phyloP scores from a whole-genome alignment of 768 basidiomycete genomes.

The Russula griseocarnosa region DNA sequence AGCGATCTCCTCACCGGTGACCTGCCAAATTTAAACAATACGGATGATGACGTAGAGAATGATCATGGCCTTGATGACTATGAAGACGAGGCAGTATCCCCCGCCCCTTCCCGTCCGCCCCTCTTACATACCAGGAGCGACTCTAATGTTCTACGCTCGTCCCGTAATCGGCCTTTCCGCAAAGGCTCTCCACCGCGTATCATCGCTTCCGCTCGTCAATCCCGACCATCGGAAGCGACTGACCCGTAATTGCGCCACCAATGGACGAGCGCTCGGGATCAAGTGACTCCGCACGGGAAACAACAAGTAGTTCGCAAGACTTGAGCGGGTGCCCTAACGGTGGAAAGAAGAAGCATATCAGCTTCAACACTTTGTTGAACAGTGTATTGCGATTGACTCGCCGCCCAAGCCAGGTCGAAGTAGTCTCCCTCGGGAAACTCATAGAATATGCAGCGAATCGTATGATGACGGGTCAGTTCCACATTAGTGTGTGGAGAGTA shows the following conservation, averaged over 20 bases:
- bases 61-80: slow-evolving; percentile 4
- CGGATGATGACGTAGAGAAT: slow-evolving; percentile 44
- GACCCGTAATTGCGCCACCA: slow-evolving; percentile 26
- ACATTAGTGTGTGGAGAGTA: background rate
- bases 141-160: slow-evolving; percentile 61
- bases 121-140: slow-evolving; percentile 86
- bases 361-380: slow-evolving; percentile 96
- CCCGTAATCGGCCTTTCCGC: slow-evolving; percentile 44
- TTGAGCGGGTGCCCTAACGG: slow-evolving; percentile 31
- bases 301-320: slow-evolving; percentile 36
- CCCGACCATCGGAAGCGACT: slow-evolving; percentile 24
- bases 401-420: slow-evolving; percentile 41
- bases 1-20: slow-evolving; percentile 80
- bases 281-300: slow-evolving; percentile 33
- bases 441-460: slow-evolving; percentile 31
- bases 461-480: slow-evolving; percentile 63
- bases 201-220: slow-evolving; percentile 30
- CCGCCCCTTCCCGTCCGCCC: slow-evolving; percentile 44
- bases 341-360: slow-evolving; percentile 82
- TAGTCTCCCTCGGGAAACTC: slow-evolving; percentile 17
- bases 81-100: slow-evolving; percentile 10
- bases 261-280: slow-evolving; percentile 27
- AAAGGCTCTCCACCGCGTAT: slow-evolving; percentile 73
- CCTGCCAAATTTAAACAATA: slow-evolving; percentile 57
- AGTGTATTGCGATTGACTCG: slow-evolving; percentile 87